Evolutionary conservation across 345 rosid species (phyloP), one percentile per base, ranked within the genome.

Genomic region (Heritiera fomes): DNA sequence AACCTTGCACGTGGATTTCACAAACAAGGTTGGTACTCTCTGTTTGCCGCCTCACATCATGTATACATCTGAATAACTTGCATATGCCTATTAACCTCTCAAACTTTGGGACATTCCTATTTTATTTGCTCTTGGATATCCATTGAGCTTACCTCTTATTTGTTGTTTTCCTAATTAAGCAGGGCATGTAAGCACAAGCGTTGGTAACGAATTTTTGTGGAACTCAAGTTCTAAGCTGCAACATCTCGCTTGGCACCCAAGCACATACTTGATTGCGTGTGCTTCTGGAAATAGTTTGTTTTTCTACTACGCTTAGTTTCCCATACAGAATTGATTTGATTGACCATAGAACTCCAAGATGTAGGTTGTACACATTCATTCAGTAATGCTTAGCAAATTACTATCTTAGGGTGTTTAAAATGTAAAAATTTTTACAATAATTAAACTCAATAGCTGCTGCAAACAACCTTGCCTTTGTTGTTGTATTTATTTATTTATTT

Each of bases 191-290:
- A 82, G 66, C 80, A 77, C 84, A 8, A 79, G 83, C 75, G 60
- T 82, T 3, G 40, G 56, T 45, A 63, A 71, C 63, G 92, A 86
- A 2, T 34, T 68, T 50, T 75, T 85, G 8, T 78, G 63, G 47
- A 75, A 86, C 85, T n/a, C 83, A 6, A 84, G 79, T 76, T 79
- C 86, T 55, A 91, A 88, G 89, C 60, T 89, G 84, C 87, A 84
- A 61, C 92, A 85, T 82, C 67, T 88, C 32, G 88, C 87, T 30
- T 91, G 95, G 93, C 92, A 91, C 75, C 93, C 95, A n/a, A 61
- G 82, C 0, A 46, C 80, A 14, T 83, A 85, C 80, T 59, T 89
- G 77, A 85, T 91, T 40, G 95, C 93, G 9, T 88, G 90, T 80
- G 87, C 93, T 53, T 84, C 89, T 47, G 87, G 88, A 77, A 88